Conservation (phyloP, 768 basidiomycete genomes). For the Leccinellum albellum region DNA sequence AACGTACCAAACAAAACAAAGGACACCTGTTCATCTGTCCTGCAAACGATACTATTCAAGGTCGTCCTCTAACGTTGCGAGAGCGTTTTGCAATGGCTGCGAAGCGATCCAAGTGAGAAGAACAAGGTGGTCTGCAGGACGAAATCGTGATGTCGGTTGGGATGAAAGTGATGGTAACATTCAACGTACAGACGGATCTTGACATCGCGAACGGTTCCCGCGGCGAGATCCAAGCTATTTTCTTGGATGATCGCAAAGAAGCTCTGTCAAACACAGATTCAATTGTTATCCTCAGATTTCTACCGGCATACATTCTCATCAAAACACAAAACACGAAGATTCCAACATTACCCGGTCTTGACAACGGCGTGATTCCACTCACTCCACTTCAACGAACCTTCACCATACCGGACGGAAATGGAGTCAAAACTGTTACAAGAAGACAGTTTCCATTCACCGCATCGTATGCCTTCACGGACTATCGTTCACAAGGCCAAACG, state of each 20-base stretch:
- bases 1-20: not conserved
- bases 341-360: not conserved
- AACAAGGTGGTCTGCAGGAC: not conserved
- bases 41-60: not conserved
- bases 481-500: too few relatives aligned
- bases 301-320: not conserved
- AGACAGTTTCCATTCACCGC: not conserved
- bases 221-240: not conserved
- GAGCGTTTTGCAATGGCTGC: not conserved
- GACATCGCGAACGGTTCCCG: not conserved
- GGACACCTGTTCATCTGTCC: not conserved
- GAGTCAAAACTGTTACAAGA: not conserved
- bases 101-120: not conserved
- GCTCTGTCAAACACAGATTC: not conserved
- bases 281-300: not conserved
- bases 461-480: not conserved
- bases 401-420: not conserved
- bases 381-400: not conserved
- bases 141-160: not conserved
- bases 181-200: not conserved
- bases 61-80: not conserved
- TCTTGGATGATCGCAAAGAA: not conserved
- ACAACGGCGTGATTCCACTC: not conserved
- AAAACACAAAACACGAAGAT: not conserved
- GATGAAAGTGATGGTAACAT: not conserved